Percentiles rank a stretch among this genome's conserved stretches.
Conservation (phyloP, 2,329 filamentous ascomycete genomes). For the Rhexocercosporidium sp. region DNA sequence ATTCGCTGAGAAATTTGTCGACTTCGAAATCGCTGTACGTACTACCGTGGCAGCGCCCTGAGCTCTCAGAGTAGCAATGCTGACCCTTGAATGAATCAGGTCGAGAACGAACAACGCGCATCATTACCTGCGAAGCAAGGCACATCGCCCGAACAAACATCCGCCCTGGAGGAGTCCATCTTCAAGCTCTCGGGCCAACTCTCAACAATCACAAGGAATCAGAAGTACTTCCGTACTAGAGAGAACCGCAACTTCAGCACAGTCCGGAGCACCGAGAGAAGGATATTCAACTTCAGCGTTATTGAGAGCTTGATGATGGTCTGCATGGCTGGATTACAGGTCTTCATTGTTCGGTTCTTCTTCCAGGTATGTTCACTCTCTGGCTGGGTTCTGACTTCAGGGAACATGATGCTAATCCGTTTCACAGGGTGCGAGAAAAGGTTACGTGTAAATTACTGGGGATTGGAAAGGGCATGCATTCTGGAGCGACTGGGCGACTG, state of each 20-base stretch:
- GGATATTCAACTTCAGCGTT: constrained; percentile 97
- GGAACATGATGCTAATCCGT: constrained; percentile 17
- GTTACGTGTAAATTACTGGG: constrained; percentile 61
- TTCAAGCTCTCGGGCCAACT: constrained; percentile 93
- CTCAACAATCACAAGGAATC: constrained; percentile 93
- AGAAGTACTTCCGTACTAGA: constrained; percentile 98
- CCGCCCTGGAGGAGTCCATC: constrained; percentile 87
- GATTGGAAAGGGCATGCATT: constrained; percentile 8
- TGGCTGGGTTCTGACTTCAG: constrained; percentile 11
- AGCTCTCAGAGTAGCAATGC: not conserved
- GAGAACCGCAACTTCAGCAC: constrained; percentile 99
- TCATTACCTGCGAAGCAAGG: constrained; percentile 88
- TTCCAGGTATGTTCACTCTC: constrained; percentile 72
- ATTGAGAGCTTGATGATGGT: constrained; percentile 92
- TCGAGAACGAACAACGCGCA: constrained; percentile 87
- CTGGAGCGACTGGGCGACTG: constrained; percentile 13
- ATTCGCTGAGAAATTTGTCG: constrained; percentile 95
- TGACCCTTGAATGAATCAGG: constrained; percentile 53
- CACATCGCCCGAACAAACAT: constrained; percentile 86
- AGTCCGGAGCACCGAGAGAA: constrained; percentile 90
- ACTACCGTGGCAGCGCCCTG: constrained; percentile 26
- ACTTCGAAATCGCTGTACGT: constrained; percentile 93
- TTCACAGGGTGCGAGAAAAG: constrained; percentile 66
- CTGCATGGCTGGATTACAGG: constrained; percentile 93
- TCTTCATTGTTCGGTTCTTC: constrained; percentile 98